A percentile compares a stretch with the other conserved stretches of the same genome.
phyloP scores from a whole-genome alignment of 176 grass and related monocot genomes.

The Rhynchospora pubera region DNA sequence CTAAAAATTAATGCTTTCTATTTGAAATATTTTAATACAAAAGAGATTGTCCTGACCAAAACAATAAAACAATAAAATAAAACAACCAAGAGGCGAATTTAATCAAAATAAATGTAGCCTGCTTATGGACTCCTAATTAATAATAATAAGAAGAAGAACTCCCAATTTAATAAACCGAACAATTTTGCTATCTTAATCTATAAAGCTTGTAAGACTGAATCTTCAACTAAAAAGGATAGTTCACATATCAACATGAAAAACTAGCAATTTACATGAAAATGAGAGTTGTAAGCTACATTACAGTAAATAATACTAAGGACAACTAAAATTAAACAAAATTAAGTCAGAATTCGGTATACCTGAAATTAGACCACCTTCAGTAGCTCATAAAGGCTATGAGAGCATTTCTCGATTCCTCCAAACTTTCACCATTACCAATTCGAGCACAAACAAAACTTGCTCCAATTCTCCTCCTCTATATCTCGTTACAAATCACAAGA shows the following conservation, averaged over 20 bases:
- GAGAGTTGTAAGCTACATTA: background rate
- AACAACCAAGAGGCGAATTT: background rate
- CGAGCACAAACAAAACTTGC: background rate
- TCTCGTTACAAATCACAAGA: background rate
- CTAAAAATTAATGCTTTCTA: constrained; percentile 7
- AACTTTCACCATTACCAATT: background rate
- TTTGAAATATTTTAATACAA: background rate
- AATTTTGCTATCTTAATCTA: background rate
- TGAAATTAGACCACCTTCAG: background rate
- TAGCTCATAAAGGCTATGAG: background rate
- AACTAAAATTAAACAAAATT: constrained; percentile 9
- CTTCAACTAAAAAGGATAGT: background rate
- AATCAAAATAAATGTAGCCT: background rate
- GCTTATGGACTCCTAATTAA: background rate
- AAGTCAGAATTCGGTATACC: constrained; percentile 4
- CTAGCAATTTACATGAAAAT: background rate
- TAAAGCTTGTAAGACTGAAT: background rate
- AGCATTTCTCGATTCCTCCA: background rate
- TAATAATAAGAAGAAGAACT: background rate
- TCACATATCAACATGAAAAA: background rate
- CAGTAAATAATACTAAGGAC: background rate
- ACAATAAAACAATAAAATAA: background rate
- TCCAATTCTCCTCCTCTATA: background rate
- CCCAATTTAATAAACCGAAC: background rate
- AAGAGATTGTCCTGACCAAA: background rate